phyloP scores from a whole-genome alignment of 495 filamentous ascomycete species.

The Niebla homalea region DNA sequence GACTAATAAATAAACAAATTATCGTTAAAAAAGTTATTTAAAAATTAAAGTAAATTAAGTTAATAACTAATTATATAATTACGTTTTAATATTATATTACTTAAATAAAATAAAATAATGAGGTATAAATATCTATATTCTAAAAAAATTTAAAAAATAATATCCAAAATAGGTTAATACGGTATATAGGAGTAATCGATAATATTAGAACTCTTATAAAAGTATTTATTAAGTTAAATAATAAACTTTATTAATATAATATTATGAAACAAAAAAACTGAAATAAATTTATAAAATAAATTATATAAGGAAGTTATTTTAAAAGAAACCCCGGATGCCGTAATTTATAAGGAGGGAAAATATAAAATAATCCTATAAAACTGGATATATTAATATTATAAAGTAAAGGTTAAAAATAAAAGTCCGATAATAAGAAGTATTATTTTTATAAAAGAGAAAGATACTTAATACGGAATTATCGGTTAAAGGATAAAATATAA shows the following conservation, averaged over 20 bases:
- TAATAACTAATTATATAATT: background rate
- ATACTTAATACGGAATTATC: too few species aligned
- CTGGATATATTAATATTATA: background rate
- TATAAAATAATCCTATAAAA: background rate
- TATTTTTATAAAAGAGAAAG: too few species aligned
- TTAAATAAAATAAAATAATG: background rate
- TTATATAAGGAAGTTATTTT: too few species aligned
- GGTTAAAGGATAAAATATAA: background rate
- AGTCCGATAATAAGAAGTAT: too few species aligned
- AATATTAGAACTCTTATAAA: background rate
- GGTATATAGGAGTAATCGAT: too few species aligned
- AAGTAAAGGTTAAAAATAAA: too few species aligned
- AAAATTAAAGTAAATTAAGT: background rate
- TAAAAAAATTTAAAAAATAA: background rate
- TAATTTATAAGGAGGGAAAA: too few species aligned
- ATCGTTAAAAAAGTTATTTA: background rate
- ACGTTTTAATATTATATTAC: background rate
- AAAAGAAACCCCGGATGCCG: too few species aligned
- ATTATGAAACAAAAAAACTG: too few species aligned
- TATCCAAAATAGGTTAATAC: background rate
- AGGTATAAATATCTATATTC: background rate
- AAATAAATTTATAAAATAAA: too few species aligned
- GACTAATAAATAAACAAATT: background rate
- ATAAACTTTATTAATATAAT: too few species aligned
- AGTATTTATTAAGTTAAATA: background rate